phyloP scores from a whole-genome alignment of 2,329 filamentous ascomycete genomes.

The Gyromitra esculenta region DNA sequence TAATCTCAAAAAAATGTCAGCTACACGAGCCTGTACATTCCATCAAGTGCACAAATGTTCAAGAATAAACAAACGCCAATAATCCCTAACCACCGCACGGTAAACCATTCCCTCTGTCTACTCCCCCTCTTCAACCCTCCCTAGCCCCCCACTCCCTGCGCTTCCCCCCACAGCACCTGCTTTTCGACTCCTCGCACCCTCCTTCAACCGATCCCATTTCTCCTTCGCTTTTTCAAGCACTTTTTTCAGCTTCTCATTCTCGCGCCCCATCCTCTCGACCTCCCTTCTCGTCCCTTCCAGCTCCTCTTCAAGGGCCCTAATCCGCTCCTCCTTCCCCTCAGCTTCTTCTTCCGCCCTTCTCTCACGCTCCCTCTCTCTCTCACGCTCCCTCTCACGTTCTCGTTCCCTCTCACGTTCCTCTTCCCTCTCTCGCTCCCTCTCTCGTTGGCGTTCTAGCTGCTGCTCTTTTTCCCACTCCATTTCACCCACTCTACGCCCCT shows the following conservation, averaged over 20 bases:
- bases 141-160: conserved; percentile 14
- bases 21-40: neutral
- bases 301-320: conserved; percentile 22
- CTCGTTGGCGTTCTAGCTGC: conserved; percentile 14
- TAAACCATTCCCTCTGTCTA: neutral
- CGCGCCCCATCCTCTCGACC: conserved; percentile 62
- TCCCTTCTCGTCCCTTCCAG: conserved; percentile 12
- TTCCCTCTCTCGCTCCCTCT: conserved; percentile 59
- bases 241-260: conserved; percentile 72
- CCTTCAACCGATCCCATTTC: conserved; percentile 73
- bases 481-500: conserved; percentile 48
- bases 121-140: conserved; percentile 46
- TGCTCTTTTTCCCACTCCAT: conserved; percentile 44
- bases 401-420: conserved; percentile 52
- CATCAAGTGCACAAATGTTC: neutral
- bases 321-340: conserved; percentile 59
- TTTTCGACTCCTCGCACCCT: conserved; percentile 61
- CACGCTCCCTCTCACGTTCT: conserved; percentile 32
- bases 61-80: neutral
- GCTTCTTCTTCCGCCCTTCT: conserved; percentile 63
- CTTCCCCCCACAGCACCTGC: conserved; percentile 41
- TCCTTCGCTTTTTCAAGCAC: conserved; percentile 69
- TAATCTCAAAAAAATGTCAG: no score
- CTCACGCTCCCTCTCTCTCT: conserved; percentile 2
- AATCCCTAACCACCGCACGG: no score